Conservation (phyloP, 1,284 basidiomycete genomes). For the Apiotrichum veenhuisii region DNA sequence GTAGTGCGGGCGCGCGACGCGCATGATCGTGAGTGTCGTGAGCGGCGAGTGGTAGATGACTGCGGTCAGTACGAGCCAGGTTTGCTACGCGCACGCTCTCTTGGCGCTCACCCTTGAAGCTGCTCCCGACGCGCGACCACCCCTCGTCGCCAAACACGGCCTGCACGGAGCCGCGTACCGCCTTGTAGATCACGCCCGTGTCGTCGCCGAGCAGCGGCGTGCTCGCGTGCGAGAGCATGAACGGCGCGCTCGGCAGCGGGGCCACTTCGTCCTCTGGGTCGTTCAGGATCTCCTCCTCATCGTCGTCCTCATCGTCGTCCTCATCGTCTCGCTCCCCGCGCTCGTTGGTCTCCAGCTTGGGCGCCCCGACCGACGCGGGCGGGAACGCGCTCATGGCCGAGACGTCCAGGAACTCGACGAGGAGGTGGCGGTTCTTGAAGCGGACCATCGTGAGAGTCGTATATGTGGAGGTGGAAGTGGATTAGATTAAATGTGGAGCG, state of each 20-base stretch:
- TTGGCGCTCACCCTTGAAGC: slow-evolving; percentile 36
- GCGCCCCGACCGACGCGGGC: background rate
- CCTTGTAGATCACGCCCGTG: slow-evolving; percentile 26
- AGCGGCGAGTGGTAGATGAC: slow-evolving; percentile 44
- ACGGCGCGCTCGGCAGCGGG: slow-evolving; percentile 29
- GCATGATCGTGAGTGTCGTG: slow-evolving; percentile 42
- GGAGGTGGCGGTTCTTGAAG: slow-evolving; percentile 48
- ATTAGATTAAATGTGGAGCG: too few species aligned
- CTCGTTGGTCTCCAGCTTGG: too few species aligned
- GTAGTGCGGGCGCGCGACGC: slow-evolving; percentile 42
- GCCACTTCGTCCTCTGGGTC: slow-evolving; percentile 29
- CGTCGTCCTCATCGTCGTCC: slow-evolving; percentile 11
- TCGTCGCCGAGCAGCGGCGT: slow-evolving; percentile 22
- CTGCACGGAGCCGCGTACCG: slow-evolving; percentile 27
- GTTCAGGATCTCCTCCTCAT: slow-evolving; percentile 20
- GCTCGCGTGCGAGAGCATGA: slow-evolving; percentile 26
- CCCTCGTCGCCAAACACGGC: slow-evolving; percentile 47
- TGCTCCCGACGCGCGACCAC: slow-evolving; percentile 42
- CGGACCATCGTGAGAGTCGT: slow-evolving; percentile 34
- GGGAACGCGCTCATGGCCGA: slow-evolving; percentile 15
- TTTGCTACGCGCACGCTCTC: too few species aligned
- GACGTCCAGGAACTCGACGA: slow-evolving; percentile 46
- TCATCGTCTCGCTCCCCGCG: slow-evolving; percentile 7
- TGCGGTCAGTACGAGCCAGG: slow-evolving; percentile 11
- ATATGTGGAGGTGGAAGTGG: too few species aligned